phyloP scores from a whole-genome alignment of 192 early-diverging fungal species.

The Mortierella antarctica region DNA sequence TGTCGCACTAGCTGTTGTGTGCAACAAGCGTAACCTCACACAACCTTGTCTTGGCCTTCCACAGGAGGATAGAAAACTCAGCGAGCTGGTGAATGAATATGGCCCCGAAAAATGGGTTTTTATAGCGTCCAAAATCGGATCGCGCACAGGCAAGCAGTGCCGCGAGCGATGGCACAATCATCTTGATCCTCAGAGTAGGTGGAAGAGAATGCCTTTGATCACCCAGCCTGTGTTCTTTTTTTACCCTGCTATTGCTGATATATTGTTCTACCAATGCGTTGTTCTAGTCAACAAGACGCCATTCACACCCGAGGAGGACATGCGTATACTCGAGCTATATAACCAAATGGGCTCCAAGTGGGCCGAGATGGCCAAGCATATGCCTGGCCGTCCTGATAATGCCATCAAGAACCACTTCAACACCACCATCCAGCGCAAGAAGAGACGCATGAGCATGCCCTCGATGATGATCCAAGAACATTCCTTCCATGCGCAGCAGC shows the following conservation, averaged over 20 bases:
- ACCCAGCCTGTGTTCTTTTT: too few species aligned
- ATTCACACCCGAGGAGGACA: slow-evolving; percentile 43
- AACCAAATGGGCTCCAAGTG: slow-evolving; percentile 38
- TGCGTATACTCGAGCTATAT: slow-evolving; percentile 44
- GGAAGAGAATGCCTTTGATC: too few species aligned
- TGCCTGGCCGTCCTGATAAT: slow-evolving; percentile 46
- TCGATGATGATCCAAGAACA: slow-evolving; percentile 18
- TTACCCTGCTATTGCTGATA: too few species aligned
- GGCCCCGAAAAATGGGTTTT: slow-evolving; percentile 54
- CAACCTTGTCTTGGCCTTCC: not conserved
- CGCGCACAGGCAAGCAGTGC: slow-evolving; percentile 50
- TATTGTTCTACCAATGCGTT: too few species aligned
- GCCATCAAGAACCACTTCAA: slow-evolving; percentile 55
- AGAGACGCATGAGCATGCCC: slow-evolving; percentile 32
- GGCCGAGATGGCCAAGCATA: slow-evolving; percentile 53
- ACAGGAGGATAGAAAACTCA: slow-evolving; percentile 42
- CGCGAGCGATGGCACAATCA: slow-evolving; percentile 50
- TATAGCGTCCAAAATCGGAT: slow-evolving; percentile 48
- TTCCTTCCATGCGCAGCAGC: too few species aligned
- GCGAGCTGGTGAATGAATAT: slow-evolving; percentile 39
- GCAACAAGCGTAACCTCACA: not conserved
- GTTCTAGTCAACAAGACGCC: slow-evolving; percentile 43
- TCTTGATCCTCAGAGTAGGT: slow-evolving; percentile 46
- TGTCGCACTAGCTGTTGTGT: not conserved
- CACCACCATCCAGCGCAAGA: slow-evolving; percentile 39